Base-by-base conservation (phyloP, 108 stramenopile species). In the Nitzschia sp. region DNA sequence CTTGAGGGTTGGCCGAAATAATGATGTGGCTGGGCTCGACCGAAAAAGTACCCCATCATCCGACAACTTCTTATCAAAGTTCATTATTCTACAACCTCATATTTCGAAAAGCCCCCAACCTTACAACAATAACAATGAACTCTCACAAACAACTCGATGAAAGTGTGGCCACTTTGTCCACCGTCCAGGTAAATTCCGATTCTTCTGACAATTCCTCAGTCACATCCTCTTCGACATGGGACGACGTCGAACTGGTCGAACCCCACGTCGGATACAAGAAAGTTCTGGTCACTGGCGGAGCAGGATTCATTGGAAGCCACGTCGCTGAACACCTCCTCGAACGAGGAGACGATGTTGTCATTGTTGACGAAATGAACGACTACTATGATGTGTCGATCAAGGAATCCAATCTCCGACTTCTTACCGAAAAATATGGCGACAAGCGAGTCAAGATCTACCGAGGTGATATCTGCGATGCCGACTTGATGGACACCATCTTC, bases 311-410 rank as follows among this genome's bases (percentile, higher is more conserved):
- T 45, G 98, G 97, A 5, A 86, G 85, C 68, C 89, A 87, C 58
- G 94, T 95, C 1, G 89, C 94, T 17, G 91, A 84, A 13, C 58
- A 59, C 45, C 85, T 99, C 15, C 81, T 99, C 25, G 73, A 63
- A 28, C 91, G 98, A 5, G 98, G 98, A 38, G 97, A 99, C 65
- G 85, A 84, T 64, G 98, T 99, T 54, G 90, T 98, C 28, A 83
- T 98, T 38, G 85, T 99, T 25, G 98, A 99, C 72, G 98, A 99
- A 80, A 88, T 99, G 80, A 99, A 99, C 68, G 96, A 97, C 60
- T 99, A 99, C 79, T 99, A 99, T 65, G 97, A 97, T 68, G 90
- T 94, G 3, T 48, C 59, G 41, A 80, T 95, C 72, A 99, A 99
- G 89, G 85, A 93, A 48, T 63, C 76, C 50, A 99, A 98, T 76